Evolutionary conservation across 2,329 filamentous ascomycete genomes (phyloP).

Genomic region (Parasarocladium wereldwijsianum): DNA sequence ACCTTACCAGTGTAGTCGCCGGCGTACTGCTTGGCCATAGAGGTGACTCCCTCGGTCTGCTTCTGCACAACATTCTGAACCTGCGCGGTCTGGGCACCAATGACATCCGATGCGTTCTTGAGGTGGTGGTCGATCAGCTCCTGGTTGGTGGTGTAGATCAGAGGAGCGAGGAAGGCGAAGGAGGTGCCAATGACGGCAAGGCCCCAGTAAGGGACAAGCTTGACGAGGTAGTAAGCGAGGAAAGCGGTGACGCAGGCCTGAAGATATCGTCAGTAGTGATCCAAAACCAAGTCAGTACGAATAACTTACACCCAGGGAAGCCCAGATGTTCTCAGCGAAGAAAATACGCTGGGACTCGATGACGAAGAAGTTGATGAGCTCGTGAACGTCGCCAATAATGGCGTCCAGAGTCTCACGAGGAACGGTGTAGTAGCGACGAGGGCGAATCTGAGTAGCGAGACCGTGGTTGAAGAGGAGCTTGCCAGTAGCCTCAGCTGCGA

Average conservation of each 20-base stretch:
- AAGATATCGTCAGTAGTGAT: constrained; percentile 7
- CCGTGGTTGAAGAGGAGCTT: constrained; percentile 47
- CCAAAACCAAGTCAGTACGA: constrained; percentile 1
- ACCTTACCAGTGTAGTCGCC: constrained; percentile 56
- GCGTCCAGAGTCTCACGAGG: constrained; percentile 46
- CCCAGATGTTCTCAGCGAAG: constrained; percentile 51
- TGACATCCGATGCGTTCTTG: constrained; percentile 38
- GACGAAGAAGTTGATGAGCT: constrained; percentile 58
- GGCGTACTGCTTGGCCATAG: constrained; percentile 52
- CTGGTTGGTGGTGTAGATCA: constrained; percentile 53
- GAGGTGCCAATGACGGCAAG: constrained; percentile 46
- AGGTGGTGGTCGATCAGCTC: constrained; percentile 53
- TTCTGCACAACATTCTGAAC: constrained; percentile 46
- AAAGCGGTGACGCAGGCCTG: constrained; percentile 47
- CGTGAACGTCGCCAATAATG: constrained; percentile 48
- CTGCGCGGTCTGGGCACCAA: constrained; percentile 49
- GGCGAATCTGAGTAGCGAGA: constrained; percentile 49
- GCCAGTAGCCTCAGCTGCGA: constrained; percentile 45
- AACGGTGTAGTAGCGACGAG: constrained; percentile 52
- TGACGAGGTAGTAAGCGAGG: constrained; percentile 53
- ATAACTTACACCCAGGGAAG: constrained; percentile 41
- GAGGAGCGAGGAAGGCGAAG: constrained; percentile 44
- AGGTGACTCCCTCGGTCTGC: constrained; percentile 47
- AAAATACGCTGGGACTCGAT: constrained; percentile 55
- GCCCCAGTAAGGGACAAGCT: constrained; percentile 57